Evolutionary conservation across 768 basidiomycete genomes (phyloP).

Genomic region (Sistotremastrum suecicum): DNA sequence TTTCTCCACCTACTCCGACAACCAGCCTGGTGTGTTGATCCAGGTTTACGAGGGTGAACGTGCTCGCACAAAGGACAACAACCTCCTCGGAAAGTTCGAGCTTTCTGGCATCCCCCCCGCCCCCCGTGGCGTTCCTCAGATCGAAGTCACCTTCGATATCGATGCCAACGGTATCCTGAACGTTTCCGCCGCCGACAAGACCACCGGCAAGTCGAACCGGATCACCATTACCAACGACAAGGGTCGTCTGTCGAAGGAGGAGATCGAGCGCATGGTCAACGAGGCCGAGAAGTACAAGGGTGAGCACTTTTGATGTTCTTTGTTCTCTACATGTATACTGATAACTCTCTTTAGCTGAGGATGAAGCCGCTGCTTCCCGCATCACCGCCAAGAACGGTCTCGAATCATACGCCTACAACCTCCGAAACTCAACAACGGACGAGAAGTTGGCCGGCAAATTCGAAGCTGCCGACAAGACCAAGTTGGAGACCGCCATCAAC

Average conservation of each 20-base stretch:
- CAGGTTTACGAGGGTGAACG: constrained; percentile 98
- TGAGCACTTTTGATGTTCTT: constrained; percentile 17
- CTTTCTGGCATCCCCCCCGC: constrained; percentile 93
- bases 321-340: constrained; percentile 2
- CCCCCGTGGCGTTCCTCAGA: constrained; percentile 93
- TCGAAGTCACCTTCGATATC: constrained; percentile 97
- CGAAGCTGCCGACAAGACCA: constrained; percentile 71
- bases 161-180: constrained; percentile 95
- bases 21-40: constrained; percentile 96
- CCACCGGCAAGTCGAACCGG: constrained; percentile 89
- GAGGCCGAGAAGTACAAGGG: constrained; percentile 92
- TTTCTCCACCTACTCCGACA: constrained; percentile 97
- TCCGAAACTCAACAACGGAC: constrained; percentile 77
- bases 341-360: constrained; percentile 43
- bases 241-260: constrained; percentile 92
- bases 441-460: constrained; percentile 84
- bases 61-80: constrained; percentile 98
- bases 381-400: constrained; percentile 82
- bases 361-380: constrained; percentile 72
- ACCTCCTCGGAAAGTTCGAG: constrained; percentile 96
- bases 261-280: constrained; percentile 93
- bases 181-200: constrained; percentile 92
- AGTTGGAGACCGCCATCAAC: constrained; percentile 68
- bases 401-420: constrained; percentile 92
- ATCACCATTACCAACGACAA: constrained; percentile 96